Evolutionary conservation across 352 stramenopile genomes (phyloP).

Genomic region (Globisporangium nodosum): DNA sequence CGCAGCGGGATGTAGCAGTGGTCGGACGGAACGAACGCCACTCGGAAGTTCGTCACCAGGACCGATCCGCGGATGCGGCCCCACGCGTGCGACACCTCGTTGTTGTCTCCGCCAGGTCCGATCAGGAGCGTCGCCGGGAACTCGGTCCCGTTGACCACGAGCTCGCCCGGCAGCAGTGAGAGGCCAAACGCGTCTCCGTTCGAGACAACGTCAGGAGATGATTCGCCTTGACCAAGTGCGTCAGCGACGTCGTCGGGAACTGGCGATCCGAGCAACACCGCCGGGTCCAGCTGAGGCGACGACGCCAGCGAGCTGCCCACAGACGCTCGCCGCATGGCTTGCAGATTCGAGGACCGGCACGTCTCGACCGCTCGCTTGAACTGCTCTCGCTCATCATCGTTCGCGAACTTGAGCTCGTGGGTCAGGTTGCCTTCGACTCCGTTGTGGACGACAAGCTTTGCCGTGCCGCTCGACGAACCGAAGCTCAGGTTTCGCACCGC

Average conservation of each 20-base stretch:
- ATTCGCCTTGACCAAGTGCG: neutral
- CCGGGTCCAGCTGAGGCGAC: conserved; percentile 16
- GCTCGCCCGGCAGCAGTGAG: conserved; percentile 31
- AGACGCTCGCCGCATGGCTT: conserved; percentile 32
- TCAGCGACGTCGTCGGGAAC: conserved; percentile 16
- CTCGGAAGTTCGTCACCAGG: conserved; percentile 70
- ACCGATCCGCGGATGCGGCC: conserved; percentile 58
- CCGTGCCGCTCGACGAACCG: conserved; percentile 32
- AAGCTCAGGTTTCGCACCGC: conserved; percentile 43
- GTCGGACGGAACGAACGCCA: conserved; percentile 68
- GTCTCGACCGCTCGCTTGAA: conserved; percentile 62
- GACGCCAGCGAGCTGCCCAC: conserved; percentile 13
- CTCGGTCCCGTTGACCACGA: conserved; percentile 31
- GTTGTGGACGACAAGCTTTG: conserved; percentile 47
- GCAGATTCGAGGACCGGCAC: conserved; percentile 35
- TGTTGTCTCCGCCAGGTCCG: conserved; percentile 47
- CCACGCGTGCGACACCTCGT: conserved; percentile 55
- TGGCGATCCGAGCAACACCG: conserved; percentile 16
- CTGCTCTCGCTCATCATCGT: conserved; percentile 55
- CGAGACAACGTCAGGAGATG: neutral
- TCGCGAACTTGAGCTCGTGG: conserved; percentile 71
- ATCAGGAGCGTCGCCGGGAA: conserved; percentile 56
- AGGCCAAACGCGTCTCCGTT: conserved; percentile 1
- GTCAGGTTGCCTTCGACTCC: conserved; percentile 45
- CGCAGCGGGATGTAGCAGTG: conserved; percentile 33